Conservation (phyloP, 2,329 filamentous ascomycete species). For the Fusarium fracticaudum region DNA sequence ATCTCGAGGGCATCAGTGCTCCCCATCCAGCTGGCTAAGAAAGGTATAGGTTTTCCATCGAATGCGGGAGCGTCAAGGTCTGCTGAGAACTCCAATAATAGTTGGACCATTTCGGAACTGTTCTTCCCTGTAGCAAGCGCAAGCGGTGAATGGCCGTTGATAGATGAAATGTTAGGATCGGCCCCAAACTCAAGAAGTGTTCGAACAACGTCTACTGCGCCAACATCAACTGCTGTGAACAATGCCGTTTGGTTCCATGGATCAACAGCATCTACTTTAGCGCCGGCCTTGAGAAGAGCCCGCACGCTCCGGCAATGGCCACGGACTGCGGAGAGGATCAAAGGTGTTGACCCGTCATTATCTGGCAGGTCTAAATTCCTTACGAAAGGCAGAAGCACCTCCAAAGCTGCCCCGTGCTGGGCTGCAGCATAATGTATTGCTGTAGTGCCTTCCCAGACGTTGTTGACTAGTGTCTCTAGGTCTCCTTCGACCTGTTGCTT, state of each 20-base stretch:
- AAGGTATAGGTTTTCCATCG: slow-evolving; percentile 18
- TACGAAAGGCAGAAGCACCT: slow-evolving; percentile 26
- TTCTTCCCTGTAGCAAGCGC: slow-evolving; percentile 18
- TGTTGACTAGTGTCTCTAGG: slow-evolving; percentile 20
- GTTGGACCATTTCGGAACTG: slow-evolving; percentile 11
- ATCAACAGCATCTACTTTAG: slow-evolving; percentile 19
- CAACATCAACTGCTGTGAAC: slow-evolving; percentile 18
- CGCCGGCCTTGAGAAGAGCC: slow-evolving; percentile 27
- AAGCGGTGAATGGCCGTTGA: slow-evolving; percentile 18
- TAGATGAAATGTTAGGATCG: slow-evolving; percentile 16
- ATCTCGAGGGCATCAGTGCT: slow-evolving; percentile 17
- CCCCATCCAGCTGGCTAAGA: slow-evolving; percentile 15
- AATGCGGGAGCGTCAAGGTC: slow-evolving; percentile 13
- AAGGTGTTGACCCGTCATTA: slow-evolving; percentile 20
- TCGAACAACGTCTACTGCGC: slow-evolving; percentile 13
- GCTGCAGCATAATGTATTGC: slow-evolving; percentile 31
- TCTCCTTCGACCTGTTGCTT: background rate
- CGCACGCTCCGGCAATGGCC: slow-evolving; percentile 13
- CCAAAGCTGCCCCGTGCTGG: slow-evolving; percentile 16
- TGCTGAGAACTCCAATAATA: slow-evolving; percentile 19
- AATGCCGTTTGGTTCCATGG: slow-evolving; percentile 27
- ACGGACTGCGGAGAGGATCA: slow-evolving; percentile 24
- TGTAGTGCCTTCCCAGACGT: slow-evolving; percentile 28
- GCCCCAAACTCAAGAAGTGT: slow-evolving; percentile 25
- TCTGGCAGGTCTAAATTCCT: slow-evolving; percentile 23